Conservation (phyloP, 2,329 filamentous ascomycete genomes). For the Pseudogymnoascus sp. region DNA sequence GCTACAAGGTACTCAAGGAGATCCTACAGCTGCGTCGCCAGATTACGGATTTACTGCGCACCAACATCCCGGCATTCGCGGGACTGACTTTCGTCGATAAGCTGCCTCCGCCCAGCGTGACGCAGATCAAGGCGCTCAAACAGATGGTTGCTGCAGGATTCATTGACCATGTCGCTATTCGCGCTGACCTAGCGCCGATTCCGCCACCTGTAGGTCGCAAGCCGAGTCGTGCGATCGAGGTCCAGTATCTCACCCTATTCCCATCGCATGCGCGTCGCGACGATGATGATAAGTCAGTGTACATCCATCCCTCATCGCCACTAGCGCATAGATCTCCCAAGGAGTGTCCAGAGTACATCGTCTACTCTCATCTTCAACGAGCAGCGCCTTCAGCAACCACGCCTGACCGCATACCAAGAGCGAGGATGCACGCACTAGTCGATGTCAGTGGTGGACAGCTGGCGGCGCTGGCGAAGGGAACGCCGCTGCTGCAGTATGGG, state of each 20-base stretch:
- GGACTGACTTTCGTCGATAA: slow-evolving; percentile 48
- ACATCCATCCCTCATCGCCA: slow-evolving; percentile 77
- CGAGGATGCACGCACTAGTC: slow-evolving; percentile 81
- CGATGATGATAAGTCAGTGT: slow-evolving; percentile 59
- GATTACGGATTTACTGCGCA: slow-evolving; percentile 69
- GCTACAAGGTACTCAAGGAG: slow-evolving; percentile 80
- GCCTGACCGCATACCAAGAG: slow-evolving; percentile 54
- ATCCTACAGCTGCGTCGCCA: slow-evolving; percentile 75
- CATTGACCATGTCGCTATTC: slow-evolving; percentile 88
- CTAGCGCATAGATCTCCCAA: slow-evolving; percentile 60
- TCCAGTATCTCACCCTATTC: slow-evolving; percentile 82
- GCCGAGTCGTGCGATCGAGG: slow-evolving; percentile 79
- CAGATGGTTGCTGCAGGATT: slow-evolving; percentile 90
- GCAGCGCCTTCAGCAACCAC: slow-evolving; percentile 42
- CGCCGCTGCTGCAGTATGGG: slow-evolving; percentile 72
- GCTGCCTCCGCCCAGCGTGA: slow-evolving; percentile 51
- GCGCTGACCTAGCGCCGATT: slow-evolving; percentile 72
- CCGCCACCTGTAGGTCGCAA: slow-evolving; percentile 60
- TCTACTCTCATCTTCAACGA: slow-evolving; percentile 80
- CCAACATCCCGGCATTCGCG: slow-evolving; percentile 60
- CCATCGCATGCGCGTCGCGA: slow-evolving; percentile 47
- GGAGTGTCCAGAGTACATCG: slow-evolving; percentile 77
- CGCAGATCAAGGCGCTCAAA: slow-evolving; percentile 71
- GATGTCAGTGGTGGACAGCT: slow-evolving; percentile 69
- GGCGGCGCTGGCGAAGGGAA: slow-evolving; percentile 71